Base-by-base conservation (phyloP, 2,329 filamentous ascomycete species). In the Scortechinia acanthostroma region DNA sequence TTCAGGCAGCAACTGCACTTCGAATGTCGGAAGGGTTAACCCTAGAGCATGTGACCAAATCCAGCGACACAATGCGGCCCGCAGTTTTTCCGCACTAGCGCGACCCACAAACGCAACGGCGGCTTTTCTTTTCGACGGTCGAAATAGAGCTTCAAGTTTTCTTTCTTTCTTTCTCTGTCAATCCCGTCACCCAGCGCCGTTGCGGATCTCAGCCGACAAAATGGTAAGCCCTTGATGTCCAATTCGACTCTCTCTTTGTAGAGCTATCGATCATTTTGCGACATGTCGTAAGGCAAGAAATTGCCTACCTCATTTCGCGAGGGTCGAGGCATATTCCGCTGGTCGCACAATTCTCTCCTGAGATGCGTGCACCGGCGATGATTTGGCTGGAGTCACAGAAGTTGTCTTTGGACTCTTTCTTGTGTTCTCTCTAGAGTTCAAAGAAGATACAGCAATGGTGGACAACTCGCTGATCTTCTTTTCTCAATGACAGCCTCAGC, bases 401-500 rank as follows among this genome's bases (percentile, higher is more conserved):
- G 63, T 61, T 10, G 25, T 30, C 25, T 30, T 30, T n/a, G n/a
- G 35, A 19, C 35, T 10, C 35, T 10, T 6, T 40, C 10, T 61
- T 61, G 55, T 63, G 69, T 71, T 77, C 86, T 93, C 88, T 84
- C 74, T 94, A 94, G 89, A 95, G 89, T 86, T 86, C 73, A 86
- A 81, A 85, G 83, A 87, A 89, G 85, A 87, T 77, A 65, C 35
- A 69, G 76, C 74, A 73, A 15, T 40, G 81, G 83, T 77, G 76
- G 84, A 79, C 83, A 80, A 81, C 76, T 79, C 73, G 86, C 90
- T 96, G 87, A 95, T 88, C 84, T 89, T 95, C 87, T 93, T 91
- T 94, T 89, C 91, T 97, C 91, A 93, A 97, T 97, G 91, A 97
- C 78, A 97, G 93, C 89, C 93, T 86, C 78, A 97, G 93, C 89